Base-by-base conservation (phyloP, 1,284 basidiomycete genomes). In the Sporisorium sorghi region DNA sequence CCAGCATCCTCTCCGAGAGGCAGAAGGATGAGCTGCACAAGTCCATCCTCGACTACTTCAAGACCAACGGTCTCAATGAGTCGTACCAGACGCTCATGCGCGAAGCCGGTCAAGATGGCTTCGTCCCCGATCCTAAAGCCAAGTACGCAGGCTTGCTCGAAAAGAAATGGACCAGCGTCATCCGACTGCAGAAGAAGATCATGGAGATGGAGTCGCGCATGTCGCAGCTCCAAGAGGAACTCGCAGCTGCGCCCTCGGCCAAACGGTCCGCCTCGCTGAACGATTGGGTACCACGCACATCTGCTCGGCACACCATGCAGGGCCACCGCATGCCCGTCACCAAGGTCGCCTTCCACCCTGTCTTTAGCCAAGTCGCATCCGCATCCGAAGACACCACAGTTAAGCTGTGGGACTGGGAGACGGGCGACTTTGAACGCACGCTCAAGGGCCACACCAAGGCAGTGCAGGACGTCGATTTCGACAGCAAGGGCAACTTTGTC, bases 341-440 rank as follows among this genome's bases (percentile, higher is more conserved):
- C 21, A 87, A 89, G 46, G 89, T 95, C 43, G 89, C 92, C 3
- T 96, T 96, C 84, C 93, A 96, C 83, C 94, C 93, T 0, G 87
- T 90, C 30, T 95, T 93, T 86, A 93, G 90, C 40, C 87, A 92
- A 15, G 85, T 95, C 32, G 93, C 92, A 11, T 91, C 90, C 30
- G 93, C 92, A 6, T 92, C 91, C 76, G 93, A 94, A 81, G 93
- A 96, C 82, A 88, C 91, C 37, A 93, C 90, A 2, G 89, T 95
- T 78, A 95, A 95, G 86, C 89, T 96, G 53, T 95, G 93, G 93
- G 93, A 96, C 83, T 96, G 93, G 93, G 93, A 96, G 83, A 92
- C 92, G 39, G 93, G 93, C 26, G 93, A 95, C 75, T 92, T 94
- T 80, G 94, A 96, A 84, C 86, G 92, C 64, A 95, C 94, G 9